These are phyloP conservation scores for Trichoderma reesei DNA, from an alignment of 495 filamentous ascomycete genomes.

Conservation along the genomic window DNA sequence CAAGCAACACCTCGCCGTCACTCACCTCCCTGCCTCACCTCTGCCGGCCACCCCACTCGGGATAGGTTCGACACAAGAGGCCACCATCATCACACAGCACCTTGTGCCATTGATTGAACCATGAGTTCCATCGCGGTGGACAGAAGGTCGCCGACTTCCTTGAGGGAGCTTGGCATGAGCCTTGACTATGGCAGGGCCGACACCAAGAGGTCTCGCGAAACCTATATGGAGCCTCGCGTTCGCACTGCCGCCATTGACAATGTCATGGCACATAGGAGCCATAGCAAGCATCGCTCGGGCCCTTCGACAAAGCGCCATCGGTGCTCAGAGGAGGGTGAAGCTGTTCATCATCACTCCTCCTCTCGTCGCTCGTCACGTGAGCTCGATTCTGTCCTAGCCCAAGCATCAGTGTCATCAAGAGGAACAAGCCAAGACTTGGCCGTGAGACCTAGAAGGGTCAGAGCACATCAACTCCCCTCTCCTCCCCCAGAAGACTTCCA, in stretches of 20 bases:
- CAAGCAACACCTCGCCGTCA: background rate
- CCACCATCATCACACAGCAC: background rate
- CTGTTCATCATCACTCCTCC: background rate
- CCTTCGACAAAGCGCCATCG: background rate
- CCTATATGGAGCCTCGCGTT: background rate
- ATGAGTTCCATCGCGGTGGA: slow-evolving; percentile 2
- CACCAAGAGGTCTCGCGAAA: background rate
- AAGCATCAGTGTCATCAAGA: background rate
- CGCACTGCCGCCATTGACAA: background rate
- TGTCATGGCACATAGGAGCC: background rate
- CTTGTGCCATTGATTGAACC: background rate
- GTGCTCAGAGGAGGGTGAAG: background rate
- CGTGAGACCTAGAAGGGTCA: background rate
- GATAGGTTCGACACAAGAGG: background rate
- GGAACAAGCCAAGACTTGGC: background rate
- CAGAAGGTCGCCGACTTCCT: background rate
- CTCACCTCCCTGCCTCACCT: background rate
- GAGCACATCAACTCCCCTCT: background rate
- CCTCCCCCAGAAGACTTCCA: background rate
- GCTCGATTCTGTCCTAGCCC: background rate
- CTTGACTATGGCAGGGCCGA: background rate
- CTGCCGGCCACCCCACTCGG: background rate
- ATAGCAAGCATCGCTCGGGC: background rate
- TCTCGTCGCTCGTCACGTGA: slow-evolving; percentile 1
- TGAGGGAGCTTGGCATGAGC: background rate